Base-by-base conservation (phyloP, 352 stramenopile species). In the Phytophthora citrophthora region DNA sequence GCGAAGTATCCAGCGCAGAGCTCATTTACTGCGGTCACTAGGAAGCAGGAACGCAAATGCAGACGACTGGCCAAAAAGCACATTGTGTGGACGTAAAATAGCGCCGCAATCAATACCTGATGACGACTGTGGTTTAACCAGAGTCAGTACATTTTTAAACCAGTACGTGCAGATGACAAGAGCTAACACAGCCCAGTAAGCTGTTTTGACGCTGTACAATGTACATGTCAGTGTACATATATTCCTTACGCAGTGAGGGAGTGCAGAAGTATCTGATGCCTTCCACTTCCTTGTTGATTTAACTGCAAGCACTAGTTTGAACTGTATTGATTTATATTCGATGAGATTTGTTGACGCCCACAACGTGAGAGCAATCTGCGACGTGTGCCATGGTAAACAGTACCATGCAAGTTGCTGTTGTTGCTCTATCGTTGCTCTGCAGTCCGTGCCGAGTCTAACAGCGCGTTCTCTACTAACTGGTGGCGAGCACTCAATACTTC, bases 391-490 rank as follows among this genome's bases (percentile, higher is more conserved):
- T 15, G 13, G 15, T 26, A n/a, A n/a, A n/a, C n/a, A n/a, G n/a
- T n/a, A n/a, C n/a, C n/a, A 16, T 43, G 10, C 12, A 31, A 7
- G 12, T 43, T 18, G 39, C 27, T 60, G 52, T 2, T 59, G 27
- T 10, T 46, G 47, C 9, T 15, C 31, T 29, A 34, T 34, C 29
- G 29, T 10, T 34, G 29, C 29, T 34, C 29, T 34, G 29, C 29
- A 34, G 29, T 34, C 8, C 29, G 29, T 29, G 5, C 15, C 18
- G 46, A 54, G 43, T 70, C 62, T 26, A 70, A 20, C 26, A 70
- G 29, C 16, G 39, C 41, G 54, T 70, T 70, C 38, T 70, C 62
- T 16, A 70, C 18, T 1, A 70, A 20, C 20, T 70, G 62, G 40
- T 65, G 41, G 8, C 53, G 38, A 26, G 41, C 39, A 18, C 15